phyloP scores from a whole-genome alignment of 2,329 filamentous ascomycete genomes.

The Aphanoascus verrucosus region DNA sequence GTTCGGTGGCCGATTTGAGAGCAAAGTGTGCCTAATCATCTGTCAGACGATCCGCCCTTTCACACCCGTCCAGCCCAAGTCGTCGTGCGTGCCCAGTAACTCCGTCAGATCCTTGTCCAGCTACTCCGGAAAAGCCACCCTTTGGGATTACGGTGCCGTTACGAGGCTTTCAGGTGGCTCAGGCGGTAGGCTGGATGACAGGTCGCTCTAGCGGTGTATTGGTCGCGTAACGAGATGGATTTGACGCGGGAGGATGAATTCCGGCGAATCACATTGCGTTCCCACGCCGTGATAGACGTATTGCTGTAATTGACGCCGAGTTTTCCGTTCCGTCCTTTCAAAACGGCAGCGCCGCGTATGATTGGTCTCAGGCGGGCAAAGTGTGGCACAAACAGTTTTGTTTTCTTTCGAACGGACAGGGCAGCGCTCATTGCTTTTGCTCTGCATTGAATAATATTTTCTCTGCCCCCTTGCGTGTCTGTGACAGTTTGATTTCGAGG shows the following conservation, averaged over 20 bases:
- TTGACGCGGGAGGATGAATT: slow-evolving; percentile 6
- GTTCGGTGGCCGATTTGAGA: no score
- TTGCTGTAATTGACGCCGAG: neutral
- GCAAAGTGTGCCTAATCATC: no score
- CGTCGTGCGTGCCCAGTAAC: neutral
- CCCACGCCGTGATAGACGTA: neutral
- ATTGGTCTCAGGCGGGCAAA: neutral
- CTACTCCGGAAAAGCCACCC: neutral
- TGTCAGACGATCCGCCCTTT: no score
- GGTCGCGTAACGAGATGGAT: neutral
- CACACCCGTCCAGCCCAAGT: no score
- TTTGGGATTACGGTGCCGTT: neutral
- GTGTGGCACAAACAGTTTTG: slow-evolving; percentile 2
- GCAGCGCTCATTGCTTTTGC: neutral
- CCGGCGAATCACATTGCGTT: slow-evolving; percentile 13
- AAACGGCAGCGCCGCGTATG: slow-evolving; percentile 1
- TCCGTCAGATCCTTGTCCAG: neutral
- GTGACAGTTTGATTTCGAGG: neutral
- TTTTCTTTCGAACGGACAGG: neutral
- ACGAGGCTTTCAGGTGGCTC: neutral
- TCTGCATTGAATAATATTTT: neutral
- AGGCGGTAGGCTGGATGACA: neutral
- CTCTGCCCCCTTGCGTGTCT: neutral
- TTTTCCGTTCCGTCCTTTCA: slow-evolving; percentile 4
- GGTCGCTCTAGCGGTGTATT: slow-evolving; percentile 4